Evolutionary conservation across 1,284 basidiomycete genomes (phyloP), one percentile per base, ranked within the genome.

Genomic region (Cutaneotrichosporon arboriforme): DNA sequence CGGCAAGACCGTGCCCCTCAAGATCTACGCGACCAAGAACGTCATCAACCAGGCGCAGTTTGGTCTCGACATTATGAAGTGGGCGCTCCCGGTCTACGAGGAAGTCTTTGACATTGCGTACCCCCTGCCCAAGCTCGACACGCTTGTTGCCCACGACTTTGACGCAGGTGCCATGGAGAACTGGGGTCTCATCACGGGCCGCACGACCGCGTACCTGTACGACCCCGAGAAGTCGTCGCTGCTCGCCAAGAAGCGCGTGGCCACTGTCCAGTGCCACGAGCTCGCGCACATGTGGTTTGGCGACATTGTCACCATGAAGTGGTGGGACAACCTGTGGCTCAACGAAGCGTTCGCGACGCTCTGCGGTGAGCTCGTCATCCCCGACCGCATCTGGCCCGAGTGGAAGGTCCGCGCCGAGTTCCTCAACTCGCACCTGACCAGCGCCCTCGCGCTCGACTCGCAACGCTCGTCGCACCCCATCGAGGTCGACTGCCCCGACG

Each of bases 111-210:
- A 90, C 62, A 84, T 94, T 60, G 88, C 87, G 59, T 96, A 87
- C 73, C 90, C 93, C 20, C 79, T 97, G 44, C 90, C 93, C 15
- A 97, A 97, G 77, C 80, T 94, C 44, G 91, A 96, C 69, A 92
- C 90, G 1, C 79, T 93, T 13, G 77, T 73, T 81, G 88, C 82
- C 7, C 83, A 82, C 56, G 90, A 94, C 72, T 94, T 94, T 62
- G 91, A 94, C 70, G 85, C 87, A 33, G 90, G 88, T 49, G 91
- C 90, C 3, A 94, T 93, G 91, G 91, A 97, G 77, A 96, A 96
- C 72, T 92, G 89, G 83, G 90, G 92, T 53, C 77, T 97, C 54
- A 96, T 97, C 68, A 96, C 88, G 9, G 92, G 91, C 22, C 81
- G 92, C 46, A 92, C 90, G 2, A 84, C 80, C 39, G 85, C 85